Evolutionary conservation across 345 rosid genomes (phyloP), one percentile per base, ranked within the genome.

Genomic region (Lenwebbia sp.): DNA sequence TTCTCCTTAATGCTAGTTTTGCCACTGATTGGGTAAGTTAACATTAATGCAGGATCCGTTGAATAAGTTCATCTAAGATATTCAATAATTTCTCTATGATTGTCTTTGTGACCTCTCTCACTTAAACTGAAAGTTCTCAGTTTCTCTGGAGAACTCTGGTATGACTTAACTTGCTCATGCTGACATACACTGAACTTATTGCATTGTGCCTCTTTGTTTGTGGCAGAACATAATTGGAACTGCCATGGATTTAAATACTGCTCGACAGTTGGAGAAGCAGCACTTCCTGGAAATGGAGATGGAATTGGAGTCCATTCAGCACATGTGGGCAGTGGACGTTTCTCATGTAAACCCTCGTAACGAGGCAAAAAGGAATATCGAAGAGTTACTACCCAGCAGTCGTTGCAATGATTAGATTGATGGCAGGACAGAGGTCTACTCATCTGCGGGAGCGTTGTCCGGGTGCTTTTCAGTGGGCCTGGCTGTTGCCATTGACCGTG

Each of bases 251-350:
- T 54, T 88, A 40, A 56, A 86, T 85, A 88, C 89, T 86, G 89
- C 87, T 30, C 82, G 85, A 83, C 56, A 85, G 82, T 78, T 95
- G 89, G 93, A 92, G 91, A 91, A 89, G 58, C 91, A 94, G 62
- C 91, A 91, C 86, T 90, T 86, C 78, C 56, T 85, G n/a, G 86
- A 91, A 83, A 90, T 86, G 89, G 93, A 90, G 23, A 86, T 76
- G 85, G 86, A 91, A 84, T 83, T 85, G 88, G 87, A 86, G 82
- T 70, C 90, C 52, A 82, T 91, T 91, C 91, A 86, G 86, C 92
- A 92, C 85, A 56, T 96, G 83, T 94, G 98, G 96, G 96, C 93
- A 53, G 57, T 40, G 83, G 94, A 94, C 87, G 94, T 96, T 88
- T 75, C 85, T 49, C 82, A 82, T 70, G 87, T 88, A 50, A 87